Percentiles rank a stretch among this genome's conserved stretches.
phyloP scores from a whole-genome alignment of 2,329 filamentous ascomycete species.

The Penicillium polonicum region DNA sequence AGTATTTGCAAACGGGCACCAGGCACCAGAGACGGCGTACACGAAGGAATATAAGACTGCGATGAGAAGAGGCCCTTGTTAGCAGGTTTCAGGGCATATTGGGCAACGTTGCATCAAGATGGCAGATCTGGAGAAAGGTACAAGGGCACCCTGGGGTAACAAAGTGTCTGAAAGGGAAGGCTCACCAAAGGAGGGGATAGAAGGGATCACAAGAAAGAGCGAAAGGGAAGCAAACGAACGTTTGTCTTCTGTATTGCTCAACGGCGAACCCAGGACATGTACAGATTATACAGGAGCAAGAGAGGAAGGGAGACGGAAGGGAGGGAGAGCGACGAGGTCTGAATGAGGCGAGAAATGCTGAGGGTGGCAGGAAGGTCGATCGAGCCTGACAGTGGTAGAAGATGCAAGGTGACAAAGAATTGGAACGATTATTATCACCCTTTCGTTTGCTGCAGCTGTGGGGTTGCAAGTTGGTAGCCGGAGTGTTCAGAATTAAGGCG shows the following conservation, averaged over 20 bases:
- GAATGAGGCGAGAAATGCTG: constrained; percentile 28
- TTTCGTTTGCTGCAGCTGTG: constrained; percentile 36
- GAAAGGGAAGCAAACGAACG: constrained; percentile 15
- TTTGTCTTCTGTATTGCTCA: constrained; percentile 22
- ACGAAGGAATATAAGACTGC: constrained; percentile 29
- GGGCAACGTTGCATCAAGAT: background rate
- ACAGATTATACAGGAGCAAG: constrained; percentile 32
- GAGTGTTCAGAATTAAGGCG: constrained; percentile 28
- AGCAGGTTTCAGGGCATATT: constrained; percentile 8
- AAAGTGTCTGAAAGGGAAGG: constrained; percentile 4
- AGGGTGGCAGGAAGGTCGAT: constrained; percentile 20
- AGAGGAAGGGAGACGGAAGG: constrained; percentile 27
- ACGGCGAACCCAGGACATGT: constrained; percentile 28
- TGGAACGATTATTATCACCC: constrained; percentile 28
- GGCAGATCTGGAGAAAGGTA: background rate
- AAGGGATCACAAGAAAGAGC: constrained; percentile 20
- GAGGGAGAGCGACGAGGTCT: constrained; percentile 20
- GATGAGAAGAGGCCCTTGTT: constrained; percentile 16
- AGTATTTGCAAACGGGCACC: constrained; percentile 34
- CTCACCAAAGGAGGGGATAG: constrained; percentile 27
- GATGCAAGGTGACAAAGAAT: constrained; percentile 39
- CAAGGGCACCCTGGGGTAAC: background rate
- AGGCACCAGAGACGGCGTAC: constrained; percentile 31
- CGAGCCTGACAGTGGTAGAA: constrained; percentile 16
- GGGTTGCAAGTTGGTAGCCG: constrained; percentile 25